These are phyloP conservation scores for Vigna nakashimae DNA, from an alignment of 306 rosid species.

Conservation along the genomic window DNA sequence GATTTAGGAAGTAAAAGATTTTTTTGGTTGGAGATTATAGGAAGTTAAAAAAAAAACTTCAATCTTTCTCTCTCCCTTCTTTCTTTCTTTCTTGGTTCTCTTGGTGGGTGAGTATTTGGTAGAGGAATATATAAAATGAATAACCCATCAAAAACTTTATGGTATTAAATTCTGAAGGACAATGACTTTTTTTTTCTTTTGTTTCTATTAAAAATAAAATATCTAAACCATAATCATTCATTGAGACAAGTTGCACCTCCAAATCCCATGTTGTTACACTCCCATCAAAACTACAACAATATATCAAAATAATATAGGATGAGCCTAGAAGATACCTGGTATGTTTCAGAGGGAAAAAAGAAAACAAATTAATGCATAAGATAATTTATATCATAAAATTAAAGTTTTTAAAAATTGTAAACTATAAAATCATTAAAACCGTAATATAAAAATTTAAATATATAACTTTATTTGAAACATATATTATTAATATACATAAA, in stretches of 20 bases:
- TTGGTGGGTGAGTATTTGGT: background rate
- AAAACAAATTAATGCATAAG: no score
- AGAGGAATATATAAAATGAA: conserved; percentile 25
- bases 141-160: conserved; percentile 30
- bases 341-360: background rate
- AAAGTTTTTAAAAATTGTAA: no score
- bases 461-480: no score
- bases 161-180: conserved; percentile 4
- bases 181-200: background rate
- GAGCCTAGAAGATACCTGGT: background rate
- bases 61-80: background rate
- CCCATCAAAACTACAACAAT: background rate
- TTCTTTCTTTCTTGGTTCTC: background rate
- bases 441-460: no score
- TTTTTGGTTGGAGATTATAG: conserved; percentile 26
- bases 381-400: no score
- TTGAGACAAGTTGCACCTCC: background rate
- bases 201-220: background rate
- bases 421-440: no score
- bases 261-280: background rate
- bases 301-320: background rate
- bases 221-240: background rate
- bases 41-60: background rate
- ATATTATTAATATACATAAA: no score
- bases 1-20: conserved; percentile 26